Evolutionary conservation across 140 eudicot species (phyloP), one percentile per base, ranked within the genome.

Genomic region (Erigeron philadelphicus): DNA sequence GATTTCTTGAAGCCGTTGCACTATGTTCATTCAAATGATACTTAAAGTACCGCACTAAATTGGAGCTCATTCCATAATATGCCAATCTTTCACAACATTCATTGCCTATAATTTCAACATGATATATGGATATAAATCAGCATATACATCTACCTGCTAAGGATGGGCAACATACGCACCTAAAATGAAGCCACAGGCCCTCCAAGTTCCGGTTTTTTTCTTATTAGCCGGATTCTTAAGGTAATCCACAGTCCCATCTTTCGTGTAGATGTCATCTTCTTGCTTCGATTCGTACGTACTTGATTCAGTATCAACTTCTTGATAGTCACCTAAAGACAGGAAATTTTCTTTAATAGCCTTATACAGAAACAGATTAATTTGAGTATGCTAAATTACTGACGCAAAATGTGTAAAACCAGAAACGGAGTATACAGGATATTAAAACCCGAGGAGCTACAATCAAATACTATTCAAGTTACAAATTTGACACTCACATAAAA

Each of bases 181-280:
- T 68, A 87, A 80, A 63, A 87, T 87, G 76, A 79, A 84, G 67
- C 81, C 79, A 50, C 88, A 87, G 0, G 90, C 95, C 75, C 78
- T 87, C 95, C 95, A 87, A 25, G 72, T 82, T 62, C 95, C 95
- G 6, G 95, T 84, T 73, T 75, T 84, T 63, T 49, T 72, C 84
- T 80, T 84, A 48, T 77, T 73, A 25, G 90, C 88, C 17, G 87
- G 87, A 52, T 82, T 82, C 6, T 80, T 67, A 40, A 72, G 83
- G 60, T 80, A 72, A 76, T 87, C 88, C 8, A 87, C 79, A 15
- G 95, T 84, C 68, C 95, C 95, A 75, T 87, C 90, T 16, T 82
- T 54, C 11, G 90, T 84, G 71, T 75, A 82, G 38, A 52, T 9
- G 15, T 69, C 85, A 52, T 78, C 83, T 9, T 84, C 83, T 11